phyloP scores from a whole-genome alignment of 768 basidiomycete species.

The Phylloporus scabripes region DNA sequence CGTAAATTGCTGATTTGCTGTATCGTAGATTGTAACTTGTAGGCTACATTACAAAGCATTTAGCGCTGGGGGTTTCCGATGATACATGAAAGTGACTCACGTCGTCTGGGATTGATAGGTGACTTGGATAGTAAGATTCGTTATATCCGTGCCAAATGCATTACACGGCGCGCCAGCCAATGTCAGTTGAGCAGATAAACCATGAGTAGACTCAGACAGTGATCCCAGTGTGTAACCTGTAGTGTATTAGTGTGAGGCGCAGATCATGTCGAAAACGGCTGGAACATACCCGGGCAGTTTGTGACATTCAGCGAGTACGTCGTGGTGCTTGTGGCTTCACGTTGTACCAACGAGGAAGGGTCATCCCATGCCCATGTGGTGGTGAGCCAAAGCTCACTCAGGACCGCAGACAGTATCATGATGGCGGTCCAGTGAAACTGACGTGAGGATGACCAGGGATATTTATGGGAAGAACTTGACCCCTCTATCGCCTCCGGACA shows the following conservation, averaged over 20 bases:
- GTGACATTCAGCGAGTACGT: conserved; percentile 28
- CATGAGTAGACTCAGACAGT: conserved; percentile 39
- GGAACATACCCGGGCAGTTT: conserved; percentile 26
- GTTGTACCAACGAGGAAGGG: conserved; percentile 8
- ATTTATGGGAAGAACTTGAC: neutral
- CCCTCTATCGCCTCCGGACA: neutral
- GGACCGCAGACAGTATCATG: conserved; percentile 6
- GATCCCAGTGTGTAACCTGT: conserved; percentile 51
- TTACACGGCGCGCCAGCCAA: conserved; percentile 57
- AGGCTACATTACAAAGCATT: conserved; percentile 35
- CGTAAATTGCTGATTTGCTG: conserved; percentile 55
- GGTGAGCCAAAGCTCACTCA: conserved; percentile 7
- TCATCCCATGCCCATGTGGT: neutral
- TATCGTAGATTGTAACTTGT: conserved; percentile 65
- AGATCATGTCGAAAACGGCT: neutral
- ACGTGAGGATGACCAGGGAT: neutral
- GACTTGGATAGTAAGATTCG: conserved; percentile 56
- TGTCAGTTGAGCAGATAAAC: conserved; percentile 49
- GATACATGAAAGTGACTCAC: conserved; percentile 25
- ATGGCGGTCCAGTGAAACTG: neutral
- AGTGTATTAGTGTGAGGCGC: neutral
- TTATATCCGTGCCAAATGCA: conserved; percentile 58
- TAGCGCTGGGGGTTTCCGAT: neutral
- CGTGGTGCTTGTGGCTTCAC: neutral
- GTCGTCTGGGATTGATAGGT: conserved; percentile 55